Evolutionary conservation across 306 rosid genomes (phyloP).

Genomic region (Casuarina glauca): DNA sequence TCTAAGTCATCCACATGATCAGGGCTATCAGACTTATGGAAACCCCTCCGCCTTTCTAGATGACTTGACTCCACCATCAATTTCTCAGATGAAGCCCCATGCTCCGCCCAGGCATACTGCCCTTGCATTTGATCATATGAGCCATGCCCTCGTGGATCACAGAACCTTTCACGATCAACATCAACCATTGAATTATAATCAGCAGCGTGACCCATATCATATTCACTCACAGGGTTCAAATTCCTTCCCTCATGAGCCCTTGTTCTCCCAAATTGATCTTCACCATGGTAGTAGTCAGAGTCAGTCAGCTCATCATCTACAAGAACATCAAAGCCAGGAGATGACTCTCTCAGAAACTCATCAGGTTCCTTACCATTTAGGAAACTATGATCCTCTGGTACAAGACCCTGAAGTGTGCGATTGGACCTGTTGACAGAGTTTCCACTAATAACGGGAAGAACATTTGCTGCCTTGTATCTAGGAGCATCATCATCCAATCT

Average conservation of each 20-base stretch:
- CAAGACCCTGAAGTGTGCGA: conserved; percentile 50
- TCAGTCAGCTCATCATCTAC: conserved; percentile 88
- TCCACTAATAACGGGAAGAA: conserved; percentile 51
- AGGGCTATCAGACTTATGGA: conserved; percentile 70
- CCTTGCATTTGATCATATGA: conserved; percentile 72
- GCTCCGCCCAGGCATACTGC: conserved; percentile 78
- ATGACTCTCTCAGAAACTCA: conserved; percentile 85
- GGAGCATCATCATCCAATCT: conserved; percentile 52
- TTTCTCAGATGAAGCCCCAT: conserved; percentile 57
- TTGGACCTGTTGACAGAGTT: conserved; percentile 37
- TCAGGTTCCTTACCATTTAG: conserved; percentile 86
- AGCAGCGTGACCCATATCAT: conserved; percentile 57
- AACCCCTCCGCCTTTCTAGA: conserved; percentile 55
- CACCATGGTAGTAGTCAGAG: conserved; percentile 73
- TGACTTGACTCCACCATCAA: conserved; percentile 44
- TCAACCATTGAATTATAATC: conserved; percentile 68
- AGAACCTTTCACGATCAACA: conserved; percentile 63
- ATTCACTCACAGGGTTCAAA: conserved; percentile 66
- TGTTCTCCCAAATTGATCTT: conserved; percentile 66
- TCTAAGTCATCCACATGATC: conserved; percentile 63
- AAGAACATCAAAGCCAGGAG: conserved; percentile 99
- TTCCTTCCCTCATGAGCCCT: conserved; percentile 71
- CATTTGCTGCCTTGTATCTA: conserved; percentile 39
- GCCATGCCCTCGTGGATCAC: conserved; percentile 51
- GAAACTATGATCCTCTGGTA: conserved; percentile 63